Evolutionary conservation across 495 filamentous ascomycete species (phyloP).

Genomic region (Durotheca rogersii): DNA sequence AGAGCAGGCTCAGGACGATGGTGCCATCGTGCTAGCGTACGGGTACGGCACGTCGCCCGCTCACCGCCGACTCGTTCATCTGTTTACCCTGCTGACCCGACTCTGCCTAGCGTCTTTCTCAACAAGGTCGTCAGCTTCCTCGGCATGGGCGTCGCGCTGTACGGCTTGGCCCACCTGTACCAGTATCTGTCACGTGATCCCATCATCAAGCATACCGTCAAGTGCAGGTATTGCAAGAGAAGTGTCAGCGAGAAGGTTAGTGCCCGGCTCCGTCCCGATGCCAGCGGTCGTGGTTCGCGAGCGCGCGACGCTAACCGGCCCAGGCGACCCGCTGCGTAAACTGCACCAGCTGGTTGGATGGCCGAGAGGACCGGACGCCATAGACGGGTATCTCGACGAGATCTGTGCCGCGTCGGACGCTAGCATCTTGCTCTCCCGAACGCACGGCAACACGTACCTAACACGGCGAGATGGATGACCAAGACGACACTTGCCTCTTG

Average conservation of each 20-base stretch:
- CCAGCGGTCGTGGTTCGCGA: background rate
- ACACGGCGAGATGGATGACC: too few relatives aligned
- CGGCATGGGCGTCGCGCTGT: constrained; percentile 65
- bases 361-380: constrained; percentile 60
- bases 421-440: too few relatives aligned
- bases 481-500: too few relatives aligned
- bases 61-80: too few relatives aligned
- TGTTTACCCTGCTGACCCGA: constrained; percentile 1
- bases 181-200: constrained; percentile 60
- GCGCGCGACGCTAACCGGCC: background rate
- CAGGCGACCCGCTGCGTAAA: constrained; percentile 66
- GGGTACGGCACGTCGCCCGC: constrained; percentile 53
- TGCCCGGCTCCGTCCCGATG: background rate
- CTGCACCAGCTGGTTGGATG: constrained; percentile 77
- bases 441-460: too few relatives aligned
- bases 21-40: constrained; percentile 70
- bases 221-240: constrained; percentile 72
- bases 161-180: constrained; percentile 65
- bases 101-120: constrained; percentile 57
- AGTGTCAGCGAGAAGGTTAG: constrained; percentile 64
- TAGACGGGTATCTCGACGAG: background rate
- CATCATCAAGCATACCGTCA: constrained; percentile 69
- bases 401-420: too few relatives aligned
- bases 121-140: constrained; percentile 67
- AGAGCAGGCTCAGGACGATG: constrained; percentile 65